Percentiles rank a stretch among this genome's conserved stretches.
Evolutionary conservation across 2,329 filamentous ascomycete genomes (phyloP).

Genomic region (Ustulina deusta): DNA sequence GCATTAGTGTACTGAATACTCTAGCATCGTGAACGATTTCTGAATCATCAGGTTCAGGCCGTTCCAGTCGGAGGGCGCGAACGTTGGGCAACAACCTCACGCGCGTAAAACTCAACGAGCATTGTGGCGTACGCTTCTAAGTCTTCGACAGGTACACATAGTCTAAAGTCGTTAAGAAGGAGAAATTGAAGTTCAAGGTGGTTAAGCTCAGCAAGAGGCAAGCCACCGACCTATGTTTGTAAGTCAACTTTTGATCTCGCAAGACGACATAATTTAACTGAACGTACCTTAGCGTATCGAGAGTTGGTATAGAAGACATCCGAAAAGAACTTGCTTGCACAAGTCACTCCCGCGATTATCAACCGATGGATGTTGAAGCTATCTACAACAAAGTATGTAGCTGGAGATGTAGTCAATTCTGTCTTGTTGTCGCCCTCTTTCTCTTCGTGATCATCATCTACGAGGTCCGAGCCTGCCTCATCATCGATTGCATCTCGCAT

Average conservation of each 20-base stretch:
- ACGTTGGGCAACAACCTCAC: conserved; percentile 77
- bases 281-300: conserved; percentile 92
- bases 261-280: background rate
- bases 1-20: conserved; percentile 13
- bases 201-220: conserved; percentile 92
- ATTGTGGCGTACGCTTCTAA: conserved; percentile 98
- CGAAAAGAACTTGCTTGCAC: conserved; percentile 99
- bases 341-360: conserved; percentile 96
- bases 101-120: conserved; percentile 96
- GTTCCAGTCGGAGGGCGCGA: conserved; percentile 39
- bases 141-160: conserved; percentile 93
- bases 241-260: conserved; percentile 33
- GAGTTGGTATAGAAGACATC: conserved; percentile 99
- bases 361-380: conserved; percentile 98
- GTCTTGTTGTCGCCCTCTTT: conserved; percentile 32
- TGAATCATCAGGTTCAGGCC: conserved; percentile 29
- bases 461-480: conserved; percentile 63
- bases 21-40: conserved; percentile 9
- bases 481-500: conserved; percentile 54
- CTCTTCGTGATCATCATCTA: conserved; percentile 59
- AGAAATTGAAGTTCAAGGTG: conserved; percentile 97
- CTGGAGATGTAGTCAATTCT: conserved; percentile 51
- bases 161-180: conserved; percentile 92
- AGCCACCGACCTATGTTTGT: conserved; percentile 81
- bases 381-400: conserved; percentile 88